A percentile compares a stretch with the other conserved stretches of the same genome.
These are phyloP conservation scores for Clarireedia homoeocarpa DNA, from an alignment of 2,329 filamentous ascomycete species.

Conservation along the genomic window DNA sequence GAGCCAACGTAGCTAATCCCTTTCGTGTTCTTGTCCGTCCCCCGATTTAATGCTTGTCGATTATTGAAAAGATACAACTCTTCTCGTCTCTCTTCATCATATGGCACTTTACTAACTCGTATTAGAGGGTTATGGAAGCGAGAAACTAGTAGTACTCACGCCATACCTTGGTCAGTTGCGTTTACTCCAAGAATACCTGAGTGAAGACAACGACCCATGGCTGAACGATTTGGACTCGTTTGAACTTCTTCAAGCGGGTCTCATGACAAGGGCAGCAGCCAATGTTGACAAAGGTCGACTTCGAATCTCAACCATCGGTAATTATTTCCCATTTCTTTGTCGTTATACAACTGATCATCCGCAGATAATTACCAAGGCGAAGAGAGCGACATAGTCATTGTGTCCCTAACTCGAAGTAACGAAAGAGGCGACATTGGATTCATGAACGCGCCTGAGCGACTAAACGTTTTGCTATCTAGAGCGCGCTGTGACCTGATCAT, in stretches of 20 bases:
- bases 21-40: too few relatives aligned
- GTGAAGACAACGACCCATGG: constrained; percentile 51
- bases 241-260: constrained; percentile 54
- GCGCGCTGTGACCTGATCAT: constrained; percentile 60
- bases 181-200: constrained; percentile 45
- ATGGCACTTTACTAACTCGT: constrained; percentile 24
- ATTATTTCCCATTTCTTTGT: neutral
- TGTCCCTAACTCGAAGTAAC: constrained; percentile 62
- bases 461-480: constrained; percentile 64
- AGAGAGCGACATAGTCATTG: constrained; percentile 65
- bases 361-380: constrained; percentile 74
- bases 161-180: constrained; percentile 65
- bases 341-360: neutral
- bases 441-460: constrained; percentile 53
- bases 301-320: constrained; percentile 62
- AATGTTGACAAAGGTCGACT: constrained; percentile 45
- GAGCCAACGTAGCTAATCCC: too few relatives aligned
- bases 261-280: constrained; percentile 41
- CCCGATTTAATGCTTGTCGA: too few relatives aligned
- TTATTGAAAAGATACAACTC: too few relatives aligned
- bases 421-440: constrained; percentile 58
- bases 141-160: constrained; percentile 59
- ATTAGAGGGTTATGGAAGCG: constrained; percentile 62
- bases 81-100: too few relatives aligned
- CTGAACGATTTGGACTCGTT: constrained; percentile 61